Percentiles rank a stretch among this genome's conserved stretches.
Evolutionary conservation across 495 filamentous ascomycete species (phyloP).

Genomic region (Jackrogersella minutella): DNA sequence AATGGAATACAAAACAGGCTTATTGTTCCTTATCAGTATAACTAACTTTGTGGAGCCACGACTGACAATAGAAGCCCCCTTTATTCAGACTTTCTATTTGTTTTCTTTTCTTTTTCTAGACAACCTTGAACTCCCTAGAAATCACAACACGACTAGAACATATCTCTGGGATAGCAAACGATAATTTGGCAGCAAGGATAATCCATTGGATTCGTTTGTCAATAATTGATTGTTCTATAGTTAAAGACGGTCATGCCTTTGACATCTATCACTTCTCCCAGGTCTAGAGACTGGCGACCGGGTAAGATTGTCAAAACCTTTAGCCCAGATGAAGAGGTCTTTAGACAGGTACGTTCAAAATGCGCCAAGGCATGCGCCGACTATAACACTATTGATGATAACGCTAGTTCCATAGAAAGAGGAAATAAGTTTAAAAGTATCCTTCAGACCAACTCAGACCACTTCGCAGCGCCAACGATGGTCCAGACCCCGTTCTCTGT

Average conservation of each 20-base stretch:
- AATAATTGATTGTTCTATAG: background rate
- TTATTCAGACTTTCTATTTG: too few relatives aligned
- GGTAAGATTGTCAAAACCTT: background rate
- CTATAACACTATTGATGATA: background rate
- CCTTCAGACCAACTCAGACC: background rate
- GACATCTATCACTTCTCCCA: background rate
- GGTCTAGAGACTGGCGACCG: background rate
- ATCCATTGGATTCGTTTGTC: background rate
- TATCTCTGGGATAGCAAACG: background rate
- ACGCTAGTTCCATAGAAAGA: background rate
- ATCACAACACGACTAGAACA: too few relatives aligned
- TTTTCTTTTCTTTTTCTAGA: too few relatives aligned
- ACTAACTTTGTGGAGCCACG: too few relatives aligned
- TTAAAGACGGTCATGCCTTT: background rate
- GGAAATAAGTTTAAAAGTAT: background rate
- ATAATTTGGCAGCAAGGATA: background rate
- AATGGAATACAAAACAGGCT: too few relatives aligned
- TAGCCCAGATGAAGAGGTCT: background rate
- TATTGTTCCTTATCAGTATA: too few relatives aligned
- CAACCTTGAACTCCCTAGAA: background rate
- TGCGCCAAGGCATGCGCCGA: background rate
- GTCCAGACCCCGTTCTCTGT: conserved; percentile 48
- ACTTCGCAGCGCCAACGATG: conserved; percentile 21
- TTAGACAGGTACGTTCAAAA: background rate
- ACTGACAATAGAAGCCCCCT: too few relatives aligned